Evolutionary conservation across 2,329 filamentous ascomycete genomes (phyloP), one percentile per base, ranked within the genome.

Genomic region (Paecilomyces niveus): DNA sequence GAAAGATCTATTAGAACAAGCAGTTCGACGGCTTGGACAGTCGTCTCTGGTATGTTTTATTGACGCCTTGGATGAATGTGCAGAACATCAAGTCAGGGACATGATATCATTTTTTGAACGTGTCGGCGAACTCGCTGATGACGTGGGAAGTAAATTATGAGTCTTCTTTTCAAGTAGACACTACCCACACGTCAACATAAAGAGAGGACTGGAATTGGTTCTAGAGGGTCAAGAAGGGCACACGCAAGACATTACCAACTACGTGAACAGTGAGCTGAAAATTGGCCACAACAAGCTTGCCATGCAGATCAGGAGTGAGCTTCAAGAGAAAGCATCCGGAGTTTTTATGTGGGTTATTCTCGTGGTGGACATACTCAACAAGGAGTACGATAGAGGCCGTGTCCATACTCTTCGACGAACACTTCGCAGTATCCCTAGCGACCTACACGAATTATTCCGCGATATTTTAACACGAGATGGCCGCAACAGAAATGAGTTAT

Each of bases 391-490:
- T 7, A 29, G 62, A 3, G 69, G 75, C 21, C 63, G 67, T 0
- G 61, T 74, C 0, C 61, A 68, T 22, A 61, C 59, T 0, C 57
- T 80, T 3, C 62, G 65, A 21, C 60, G 68, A 57, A 68, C 66
- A 58, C 67, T 81, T 1, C 22, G 65, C 7, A 72, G 78, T 29
- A 72, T 79, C 32, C 79, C 78, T 0, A 54, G 55, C 6, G 70
- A 71, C 0, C 68, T 87, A 0, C 64, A 73, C 35, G 70, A 80
- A 0, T 63, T 87, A 0, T 86, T 87, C 59, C 72, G 70, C 2
- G 69, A 81, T 15, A 81, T 86, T 0, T 57, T 86, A 1, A 75
- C 58, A 0, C 73, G 81, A 15, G 82, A 87, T 55, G 18, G 57
- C 0, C 39, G 71, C 0, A 73, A 82, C 4, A 68, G 69, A 53